phyloP scores from a whole-genome alignment of 768 basidiomycete genomes.

The Mycena galopus region DNA sequence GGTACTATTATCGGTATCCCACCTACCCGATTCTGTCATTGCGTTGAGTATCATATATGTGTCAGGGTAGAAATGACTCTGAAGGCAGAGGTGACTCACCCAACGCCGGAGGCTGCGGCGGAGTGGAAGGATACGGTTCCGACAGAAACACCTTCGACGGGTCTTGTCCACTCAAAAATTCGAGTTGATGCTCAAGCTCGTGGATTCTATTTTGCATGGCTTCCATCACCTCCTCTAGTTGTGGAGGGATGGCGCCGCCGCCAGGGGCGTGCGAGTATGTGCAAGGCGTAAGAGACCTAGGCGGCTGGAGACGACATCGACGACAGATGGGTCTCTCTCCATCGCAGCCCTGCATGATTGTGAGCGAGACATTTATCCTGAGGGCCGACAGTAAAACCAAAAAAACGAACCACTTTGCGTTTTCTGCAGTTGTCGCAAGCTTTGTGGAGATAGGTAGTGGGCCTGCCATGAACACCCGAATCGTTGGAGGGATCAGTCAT shows the following conservation, averaged over 20 bases:
- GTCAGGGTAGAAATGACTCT: too few species aligned
- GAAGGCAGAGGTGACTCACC: not conserved
- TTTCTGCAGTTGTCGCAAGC: not conserved
- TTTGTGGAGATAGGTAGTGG: not conserved
- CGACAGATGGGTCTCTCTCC: conserved; percentile 19
- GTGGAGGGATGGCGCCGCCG: not conserved
- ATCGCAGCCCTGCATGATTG: not conserved
- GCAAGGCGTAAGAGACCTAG: conserved; percentile 8
- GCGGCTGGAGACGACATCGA: conserved; percentile 23
- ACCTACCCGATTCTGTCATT: not conserved
- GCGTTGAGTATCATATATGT: too few species aligned
- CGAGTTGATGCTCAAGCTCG: not conserved
- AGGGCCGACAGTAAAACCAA: not conserved
- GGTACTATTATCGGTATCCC: not conserved
- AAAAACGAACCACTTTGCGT: conserved; percentile 9
- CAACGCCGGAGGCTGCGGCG: not conserved
- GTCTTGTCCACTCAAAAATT: not conserved
- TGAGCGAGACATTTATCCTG: not conserved
- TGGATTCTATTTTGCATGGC: not conserved
- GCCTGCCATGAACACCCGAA: not conserved
- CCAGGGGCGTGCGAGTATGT: conserved; percentile 9
- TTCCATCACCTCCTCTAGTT: not conserved
- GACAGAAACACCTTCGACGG: not conserved
- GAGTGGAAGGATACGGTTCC: not conserved
- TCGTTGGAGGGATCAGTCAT: not conserved